These are phyloP conservation scores for Usnea hakonensis DNA, from an alignment of 495 filamentous ascomycete species.

Conservation along the genomic window DNA sequence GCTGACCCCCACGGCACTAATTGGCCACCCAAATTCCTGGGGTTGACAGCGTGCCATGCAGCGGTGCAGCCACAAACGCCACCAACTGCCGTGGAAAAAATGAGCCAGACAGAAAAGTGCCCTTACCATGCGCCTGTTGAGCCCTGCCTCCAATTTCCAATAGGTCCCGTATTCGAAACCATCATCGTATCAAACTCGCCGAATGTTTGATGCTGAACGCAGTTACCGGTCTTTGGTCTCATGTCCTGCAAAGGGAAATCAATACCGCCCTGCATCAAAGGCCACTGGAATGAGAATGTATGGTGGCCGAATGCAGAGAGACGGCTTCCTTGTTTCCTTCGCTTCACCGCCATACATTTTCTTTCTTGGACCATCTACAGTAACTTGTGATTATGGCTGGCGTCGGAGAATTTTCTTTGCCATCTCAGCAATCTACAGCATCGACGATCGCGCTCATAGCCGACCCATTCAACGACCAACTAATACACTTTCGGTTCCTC, in stretches of 20 bases:
- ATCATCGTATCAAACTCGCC: neutral
- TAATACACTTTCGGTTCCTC: neutral
- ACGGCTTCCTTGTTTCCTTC: neutral
- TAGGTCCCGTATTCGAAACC: neutral
- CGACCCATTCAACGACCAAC: neutral
- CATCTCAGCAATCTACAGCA: neutral
- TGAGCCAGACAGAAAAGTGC: neutral
- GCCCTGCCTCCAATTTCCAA: no score
- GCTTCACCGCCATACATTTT: neutral
- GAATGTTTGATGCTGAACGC: neutral
- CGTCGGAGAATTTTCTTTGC: neutral
- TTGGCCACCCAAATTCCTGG: slow-evolving; percentile 2
- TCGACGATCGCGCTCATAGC: neutral
- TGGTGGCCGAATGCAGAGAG: slow-evolving; percentile 2
- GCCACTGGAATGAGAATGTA: slow-evolving; percentile 1
- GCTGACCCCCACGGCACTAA: slow-evolving; percentile 1
- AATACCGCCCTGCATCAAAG: neutral
- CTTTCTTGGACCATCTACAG: neutral
- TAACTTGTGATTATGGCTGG: neutral
- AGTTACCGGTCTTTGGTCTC: neutral
- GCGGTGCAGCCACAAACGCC: neutral
- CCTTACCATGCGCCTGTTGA: neutral
- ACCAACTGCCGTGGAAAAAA: neutral
- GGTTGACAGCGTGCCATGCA: slow-evolving; percentile 5
- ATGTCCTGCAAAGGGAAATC: neutral